Evolutionary conservation across 2,329 filamentous ascomycete genomes (phyloP), one percentile per base, ranked within the genome.

Genomic region (Colletotrichum falcatum): DNA sequence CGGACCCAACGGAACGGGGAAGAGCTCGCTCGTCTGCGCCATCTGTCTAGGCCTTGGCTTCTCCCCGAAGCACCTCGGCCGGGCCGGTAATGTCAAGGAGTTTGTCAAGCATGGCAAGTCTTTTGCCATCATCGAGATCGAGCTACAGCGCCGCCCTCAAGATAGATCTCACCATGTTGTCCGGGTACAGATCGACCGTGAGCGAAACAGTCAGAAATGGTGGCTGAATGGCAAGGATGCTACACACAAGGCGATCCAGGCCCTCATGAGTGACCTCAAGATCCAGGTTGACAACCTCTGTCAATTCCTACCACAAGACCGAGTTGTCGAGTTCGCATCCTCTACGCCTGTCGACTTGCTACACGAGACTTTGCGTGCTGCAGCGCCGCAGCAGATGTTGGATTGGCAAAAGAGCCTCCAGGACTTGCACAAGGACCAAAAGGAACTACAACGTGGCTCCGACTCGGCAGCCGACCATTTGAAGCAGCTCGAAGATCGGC

Each of bases 201-300:
- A 97, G 76, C 92, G 94, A 65, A 97, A 96, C 78, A 92, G 90
- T 74, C 90, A 91, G 39, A 87, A 88, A n/a, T 99, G 92, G 83
- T 92, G 86, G 78, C 79, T 98, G 39, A 91, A 98, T 78, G 91
- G 90, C 49, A 88, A 85, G 73, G 86, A 87, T 65, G 81, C 85
- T 6, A 85, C 86, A 1, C 88, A 90, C 72, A 92, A 91, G 76
- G 85, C 85, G 4, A 86, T 98, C 8, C 86, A 92, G 75, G 82
- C 85, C 12, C 83, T 97, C 59, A 92, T 91, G 71, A 88, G 85
- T 70, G 86, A 86, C 12, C 90, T 97, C 76, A 92, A 92, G 59
- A 98, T 99, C 61, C 96, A 99, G 80, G 94, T 98, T 73, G 96
- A 99, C 83, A 99, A 99, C 75, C 86, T 99, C 2, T 99, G 96